Base-by-base conservation (phyloP, 1,139 yeast species). In the Tardiomyces depauwii region DNA sequence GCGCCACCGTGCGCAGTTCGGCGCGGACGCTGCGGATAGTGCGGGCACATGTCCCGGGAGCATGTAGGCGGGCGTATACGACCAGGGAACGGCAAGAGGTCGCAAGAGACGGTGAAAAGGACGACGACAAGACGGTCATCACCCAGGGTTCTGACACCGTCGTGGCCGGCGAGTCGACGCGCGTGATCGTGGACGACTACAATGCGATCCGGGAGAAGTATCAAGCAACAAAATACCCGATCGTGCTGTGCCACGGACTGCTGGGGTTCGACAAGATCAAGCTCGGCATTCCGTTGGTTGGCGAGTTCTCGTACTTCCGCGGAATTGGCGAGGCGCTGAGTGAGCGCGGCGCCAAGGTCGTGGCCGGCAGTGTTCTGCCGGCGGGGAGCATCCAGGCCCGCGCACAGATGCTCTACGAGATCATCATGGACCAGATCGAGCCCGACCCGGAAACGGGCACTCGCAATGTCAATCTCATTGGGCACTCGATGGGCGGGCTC, bases 401-500 rank as follows among this genome's bases (percentile, higher is more conserved):
- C 47, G 93, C 95, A 0, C 53, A 56, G n/a, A 67, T 67, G 18
- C 66, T 88, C 50, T 73, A 82, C 55, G 58, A 63, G 4, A 77
- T 75, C 52, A 73, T 87, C 2, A 67, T 73, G 40, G 56, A 59
- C 9, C 69, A 74, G 49, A 70, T 76, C 10, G 44, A 48, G n/a
- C 44, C 47, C 6, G 16, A 30, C n/a, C 44, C 44, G 30, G 58
- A 47, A 49, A n/a, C 46, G 48, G 45, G 44, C 19, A 43, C 51
- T 14, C 43, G 48, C 23, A 49, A 49, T 14, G 42, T 88, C 14
- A 88, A 88, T 59, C 63, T 88, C 39, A 71, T 88, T 18, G 93
- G 94, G n/a, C 96, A 88, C 60, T 86, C 95, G 0, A 87, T 88
- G 96, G 96, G 96, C 9, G 96, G 96, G 0, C 66, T 88, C 40